Conservation (phyloP, 2,329 filamentous ascomycete species). For the Fusarium nematophilum region DNA sequence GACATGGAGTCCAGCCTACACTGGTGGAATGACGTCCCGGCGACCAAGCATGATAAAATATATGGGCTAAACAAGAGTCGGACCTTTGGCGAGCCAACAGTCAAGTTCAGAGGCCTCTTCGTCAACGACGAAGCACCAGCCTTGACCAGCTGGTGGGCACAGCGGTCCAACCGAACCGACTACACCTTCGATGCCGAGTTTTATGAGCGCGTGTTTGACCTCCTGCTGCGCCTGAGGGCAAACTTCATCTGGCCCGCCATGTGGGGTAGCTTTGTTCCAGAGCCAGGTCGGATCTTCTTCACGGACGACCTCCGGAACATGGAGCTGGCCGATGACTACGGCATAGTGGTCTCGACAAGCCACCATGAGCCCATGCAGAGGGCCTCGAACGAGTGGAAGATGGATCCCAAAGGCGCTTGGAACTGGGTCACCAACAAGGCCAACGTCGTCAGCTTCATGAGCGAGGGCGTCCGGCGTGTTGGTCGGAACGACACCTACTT, state of each 20-base stretch:
- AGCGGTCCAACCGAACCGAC: constrained; percentile 52
- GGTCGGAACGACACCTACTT: constrained; percentile 68
- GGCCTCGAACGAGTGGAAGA: constrained; percentile 61
- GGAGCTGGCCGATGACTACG: constrained; percentile 73
- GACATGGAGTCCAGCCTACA: constrained; percentile 55
- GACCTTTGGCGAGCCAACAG: constrained; percentile 67
- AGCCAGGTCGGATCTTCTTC: constrained; percentile 68
- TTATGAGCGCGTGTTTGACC: constrained; percentile 75
- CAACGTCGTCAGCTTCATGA: constrained; percentile 68
- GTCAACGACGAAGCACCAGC: constrained; percentile 77
- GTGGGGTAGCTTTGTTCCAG: constrained; percentile 64
- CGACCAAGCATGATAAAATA: constrained; percentile 62
- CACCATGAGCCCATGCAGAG: constrained; percentile 76
- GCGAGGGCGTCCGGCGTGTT: constrained; percentile 64
- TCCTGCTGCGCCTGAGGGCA: constrained; percentile 73
- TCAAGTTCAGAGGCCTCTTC: constrained; percentile 77
- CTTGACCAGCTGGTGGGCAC: constrained; percentile 71
- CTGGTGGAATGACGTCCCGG: constrained; percentile 73
- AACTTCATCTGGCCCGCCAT: constrained; percentile 81
- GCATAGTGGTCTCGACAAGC: constrained; percentile 72
- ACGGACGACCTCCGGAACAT: constrained; percentile 76
- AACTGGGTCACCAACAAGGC: constrained; percentile 67
- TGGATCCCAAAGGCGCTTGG: constrained; percentile 62
- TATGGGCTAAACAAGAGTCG: constrained; percentile 66
- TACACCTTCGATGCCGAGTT: constrained; percentile 69